Percentiles rank a stretch among this genome's conserved stretches.
Conservation (phyloP, 208 protist genomes). For the Leishmania aethiopica region DNA sequence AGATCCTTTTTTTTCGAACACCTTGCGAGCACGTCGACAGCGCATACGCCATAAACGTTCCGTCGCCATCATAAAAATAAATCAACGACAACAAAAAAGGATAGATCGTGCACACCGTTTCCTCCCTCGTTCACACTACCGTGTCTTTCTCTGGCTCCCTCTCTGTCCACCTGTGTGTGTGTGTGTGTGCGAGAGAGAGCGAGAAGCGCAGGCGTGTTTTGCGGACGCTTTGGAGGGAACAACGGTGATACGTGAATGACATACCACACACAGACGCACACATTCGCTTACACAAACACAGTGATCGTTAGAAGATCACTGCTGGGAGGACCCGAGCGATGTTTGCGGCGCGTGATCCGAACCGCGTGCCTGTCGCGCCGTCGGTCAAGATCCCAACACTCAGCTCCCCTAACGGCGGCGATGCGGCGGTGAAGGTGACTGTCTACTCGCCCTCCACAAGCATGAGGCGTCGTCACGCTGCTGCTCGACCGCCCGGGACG, state of each 20-base stretch:
- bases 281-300: background rate
- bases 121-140: background rate
- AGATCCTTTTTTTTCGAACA: background rate
- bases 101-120: background rate
- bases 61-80: background rate
- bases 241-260: background rate
- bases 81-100: background rate
- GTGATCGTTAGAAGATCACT: background rate
- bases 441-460: constrained; percentile 21
- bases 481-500: background rate
- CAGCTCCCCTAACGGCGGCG: constrained; percentile 3
- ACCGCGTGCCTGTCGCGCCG: constrained; percentile 23
- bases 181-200: background rate
- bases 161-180: background rate
- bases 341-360: constrained; percentile 28
- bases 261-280: background rate
- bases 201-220: background rate
- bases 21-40: background rate
- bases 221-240: background rate
- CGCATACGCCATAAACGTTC: background rate
- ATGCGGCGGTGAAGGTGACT: background rate
- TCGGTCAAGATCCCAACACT: constrained; percentile 37
- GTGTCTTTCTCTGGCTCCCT: background rate
- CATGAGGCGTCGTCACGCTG: constrained; percentile 12
- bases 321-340: constrained; percentile 6